Evolutionary conservation across 106 monocot species (phyloP).

Genomic region (Amphibolis antarctica): DNA sequence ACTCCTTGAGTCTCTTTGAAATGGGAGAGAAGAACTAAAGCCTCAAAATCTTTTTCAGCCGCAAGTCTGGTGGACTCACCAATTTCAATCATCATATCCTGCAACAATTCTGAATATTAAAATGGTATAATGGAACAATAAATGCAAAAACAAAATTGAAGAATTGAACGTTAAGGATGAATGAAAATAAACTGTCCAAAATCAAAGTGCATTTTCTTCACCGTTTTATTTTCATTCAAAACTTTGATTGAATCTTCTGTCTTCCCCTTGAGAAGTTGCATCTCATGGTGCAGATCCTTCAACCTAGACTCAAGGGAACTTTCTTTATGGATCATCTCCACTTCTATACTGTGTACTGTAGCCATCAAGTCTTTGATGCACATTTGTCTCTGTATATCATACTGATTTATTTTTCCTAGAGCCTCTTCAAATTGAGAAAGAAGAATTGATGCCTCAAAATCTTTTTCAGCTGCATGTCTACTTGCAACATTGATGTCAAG

Average conservation of each 20-base stretch:
- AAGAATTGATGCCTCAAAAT: conserved; percentile 50
- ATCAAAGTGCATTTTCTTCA: no score
- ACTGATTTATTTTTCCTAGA: conserved; percentile 38
- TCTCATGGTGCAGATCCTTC: no score
- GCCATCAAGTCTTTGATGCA: no score
- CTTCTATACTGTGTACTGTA: no score
- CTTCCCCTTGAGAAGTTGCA: no score
- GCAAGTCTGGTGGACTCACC: conserved; percentile 40
- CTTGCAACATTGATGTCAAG: conserved; percentile 38
- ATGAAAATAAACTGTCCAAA: background rate
- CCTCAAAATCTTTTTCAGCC: conserved; percentile 53
- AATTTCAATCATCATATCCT: conserved; percentile 52
- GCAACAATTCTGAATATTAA: background rate
- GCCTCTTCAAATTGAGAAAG: conserved; percentile 53
- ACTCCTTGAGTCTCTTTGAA: conserved; percentile 60
- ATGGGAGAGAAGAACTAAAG: conserved; percentile 43
- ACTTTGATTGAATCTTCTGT: no score
- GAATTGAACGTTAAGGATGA: background rate
- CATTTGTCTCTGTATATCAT: no score
- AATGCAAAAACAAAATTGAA: background rate
- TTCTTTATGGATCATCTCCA: no score
- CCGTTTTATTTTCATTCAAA: no score
- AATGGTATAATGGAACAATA: background rate
- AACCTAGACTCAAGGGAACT: no score
- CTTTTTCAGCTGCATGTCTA: conserved; percentile 44